Evolutionary conservation across 163 green algal genomes (phyloP).

Genomic region (Scenedesmus sp.): DNA sequence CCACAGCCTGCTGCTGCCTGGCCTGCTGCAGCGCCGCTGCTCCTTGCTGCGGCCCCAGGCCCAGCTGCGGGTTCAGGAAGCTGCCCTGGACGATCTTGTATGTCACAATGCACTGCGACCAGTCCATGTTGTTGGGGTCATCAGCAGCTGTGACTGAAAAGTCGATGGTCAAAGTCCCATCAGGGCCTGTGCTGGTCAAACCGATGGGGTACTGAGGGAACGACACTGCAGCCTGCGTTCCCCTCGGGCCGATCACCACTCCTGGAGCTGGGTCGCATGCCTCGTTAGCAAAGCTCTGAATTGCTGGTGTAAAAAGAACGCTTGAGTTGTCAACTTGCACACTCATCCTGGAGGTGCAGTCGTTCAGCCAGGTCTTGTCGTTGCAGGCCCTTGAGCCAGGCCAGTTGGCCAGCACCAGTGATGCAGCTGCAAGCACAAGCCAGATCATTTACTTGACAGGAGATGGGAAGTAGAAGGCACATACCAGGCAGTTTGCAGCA

Average conservation of each 20-base stretch:
- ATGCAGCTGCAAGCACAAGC: constrained; percentile 11
- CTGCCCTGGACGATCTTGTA: constrained; percentile 55
- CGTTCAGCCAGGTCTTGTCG: constrained; percentile 58
- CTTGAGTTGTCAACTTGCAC: constrained; percentile 22
- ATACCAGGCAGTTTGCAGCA: neutral
- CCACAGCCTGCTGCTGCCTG: constrained; percentile 8
- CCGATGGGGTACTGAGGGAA: constrained; percentile 58
- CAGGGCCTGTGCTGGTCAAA: constrained; percentile 49
- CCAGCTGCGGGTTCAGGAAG: constrained; percentile 51
- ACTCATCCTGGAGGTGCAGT: constrained; percentile 54
- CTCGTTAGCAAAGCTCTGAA: constrained; percentile 5
- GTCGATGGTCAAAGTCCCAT: constrained; percentile 49
- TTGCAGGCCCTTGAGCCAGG: constrained; percentile 54
- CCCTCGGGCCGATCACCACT: constrained; percentile 38
- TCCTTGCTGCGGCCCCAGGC: neutral
- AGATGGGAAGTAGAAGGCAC: neutral
- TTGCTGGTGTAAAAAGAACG: constrained; percentile 35
- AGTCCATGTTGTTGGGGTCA: constrained; percentile 54
- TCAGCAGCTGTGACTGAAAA: constrained; percentile 35
- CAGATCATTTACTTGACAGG: neutral
- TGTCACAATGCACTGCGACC: constrained; percentile 48
- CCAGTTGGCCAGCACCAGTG: constrained; percentile 36
- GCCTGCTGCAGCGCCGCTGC: neutral
- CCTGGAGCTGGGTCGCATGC: constrained; percentile 26
- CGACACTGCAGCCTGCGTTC: constrained; percentile 31